phyloP scores from a whole-genome alignment of 2,329 filamentous ascomycete species.

The Penicillium sp. region DNA sequence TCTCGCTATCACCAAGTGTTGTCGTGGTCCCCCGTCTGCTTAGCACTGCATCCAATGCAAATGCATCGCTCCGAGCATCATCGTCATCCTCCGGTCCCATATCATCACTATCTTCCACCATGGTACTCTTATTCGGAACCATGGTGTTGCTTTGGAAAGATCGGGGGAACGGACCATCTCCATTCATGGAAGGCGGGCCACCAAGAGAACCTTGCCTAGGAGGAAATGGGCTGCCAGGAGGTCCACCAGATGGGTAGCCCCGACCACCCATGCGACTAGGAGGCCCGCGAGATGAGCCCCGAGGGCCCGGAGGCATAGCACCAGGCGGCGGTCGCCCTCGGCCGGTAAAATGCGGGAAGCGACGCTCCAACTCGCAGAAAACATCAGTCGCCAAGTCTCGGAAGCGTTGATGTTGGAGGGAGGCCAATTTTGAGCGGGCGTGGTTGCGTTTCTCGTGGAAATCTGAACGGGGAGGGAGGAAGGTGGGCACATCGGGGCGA shows the following conservation, averaged over 20 bases:
- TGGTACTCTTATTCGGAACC: constrained; percentile 94
- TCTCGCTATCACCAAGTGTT: constrained; percentile 58
- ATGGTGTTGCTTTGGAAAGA: constrained; percentile 95
- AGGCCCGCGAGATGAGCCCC: constrained; percentile 44
- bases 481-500: constrained; percentile 59
- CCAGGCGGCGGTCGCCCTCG: constrained; percentile 64
- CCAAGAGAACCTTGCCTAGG: constrained; percentile 43
- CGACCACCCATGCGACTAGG: constrained; percentile 33
- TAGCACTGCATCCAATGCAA: constrained; percentile 56
- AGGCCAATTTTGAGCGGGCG: constrained; percentile 91
- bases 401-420: constrained; percentile 81
- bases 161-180: constrained; percentile 76
- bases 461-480: constrained; percentile 76
- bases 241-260: constrained; percentile 39
- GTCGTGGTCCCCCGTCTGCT: constrained; percentile 51
- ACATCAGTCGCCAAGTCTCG: constrained; percentile 92
- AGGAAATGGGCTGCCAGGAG: constrained; percentile 37
- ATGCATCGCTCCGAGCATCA: constrained; percentile 61
- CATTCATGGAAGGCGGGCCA: constrained; percentile 50
- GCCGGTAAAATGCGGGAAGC: constrained; percentile 77
- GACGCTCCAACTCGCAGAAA: constrained; percentile 87
- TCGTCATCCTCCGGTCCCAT: constrained; percentile 56
- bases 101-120: constrained; percentile 93
- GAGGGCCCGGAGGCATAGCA: constrained; percentile 37
- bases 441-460: constrained; percentile 98